A percentile compares a stretch with the other conserved stretches of the same genome.
Evolutionary conservation across 176 grass and related monocot species (phyloP).

Genomic region (Zizania latifolia): DNA sequence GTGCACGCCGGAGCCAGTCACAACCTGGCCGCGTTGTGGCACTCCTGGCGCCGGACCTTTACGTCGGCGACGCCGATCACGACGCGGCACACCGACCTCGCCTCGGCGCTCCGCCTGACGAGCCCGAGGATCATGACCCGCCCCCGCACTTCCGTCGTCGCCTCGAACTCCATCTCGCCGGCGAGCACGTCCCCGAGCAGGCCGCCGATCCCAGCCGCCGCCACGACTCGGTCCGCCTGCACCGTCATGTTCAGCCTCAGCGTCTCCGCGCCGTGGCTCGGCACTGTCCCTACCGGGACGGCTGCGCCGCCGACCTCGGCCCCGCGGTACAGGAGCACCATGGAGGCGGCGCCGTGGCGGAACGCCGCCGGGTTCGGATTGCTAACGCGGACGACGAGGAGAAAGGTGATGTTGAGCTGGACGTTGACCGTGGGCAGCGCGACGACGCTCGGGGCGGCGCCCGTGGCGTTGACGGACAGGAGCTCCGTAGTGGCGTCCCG

Average conservation of each 20-base stretch:
- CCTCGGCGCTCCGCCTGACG: conserved; percentile 43
- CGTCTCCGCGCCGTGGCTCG: conserved; percentile 28
- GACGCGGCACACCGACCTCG: conserved; percentile 47
- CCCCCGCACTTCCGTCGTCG: conserved; percentile 45
- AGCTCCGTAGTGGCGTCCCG: conserved; percentile 48
- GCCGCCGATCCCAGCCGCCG: conserved; percentile 1
- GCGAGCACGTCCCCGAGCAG: conserved; percentile 49
- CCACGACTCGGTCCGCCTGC: conserved; percentile 42
- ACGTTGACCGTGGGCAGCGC: conserved; percentile 13
- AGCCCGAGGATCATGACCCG: conserved; percentile 50
- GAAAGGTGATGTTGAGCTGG: conserved; percentile 65
- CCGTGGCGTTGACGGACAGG: conserved; percentile 40
- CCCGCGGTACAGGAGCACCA: conserved; percentile 54
- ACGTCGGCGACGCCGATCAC: conserved; percentile 50
- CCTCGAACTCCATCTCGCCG: conserved; percentile 58
- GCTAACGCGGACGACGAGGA: conserved; percentile 46
- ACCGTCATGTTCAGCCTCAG: conserved; percentile 47
- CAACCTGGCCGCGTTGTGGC: conserved; percentile 41
- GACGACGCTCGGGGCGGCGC: conserved; percentile 34
- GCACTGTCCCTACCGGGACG: conserved; percentile 42
- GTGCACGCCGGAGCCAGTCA: conserved; percentile 9
- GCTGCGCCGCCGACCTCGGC: conserved; percentile 38
- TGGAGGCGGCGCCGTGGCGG: conserved; percentile 27
- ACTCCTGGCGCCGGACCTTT: conserved; percentile 55
- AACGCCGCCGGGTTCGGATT: conserved; percentile 79